Evolutionary conservation across 495 filamentous ascomycete species (phyloP).

Genomic region (Endocarpon pusillum): DNA sequence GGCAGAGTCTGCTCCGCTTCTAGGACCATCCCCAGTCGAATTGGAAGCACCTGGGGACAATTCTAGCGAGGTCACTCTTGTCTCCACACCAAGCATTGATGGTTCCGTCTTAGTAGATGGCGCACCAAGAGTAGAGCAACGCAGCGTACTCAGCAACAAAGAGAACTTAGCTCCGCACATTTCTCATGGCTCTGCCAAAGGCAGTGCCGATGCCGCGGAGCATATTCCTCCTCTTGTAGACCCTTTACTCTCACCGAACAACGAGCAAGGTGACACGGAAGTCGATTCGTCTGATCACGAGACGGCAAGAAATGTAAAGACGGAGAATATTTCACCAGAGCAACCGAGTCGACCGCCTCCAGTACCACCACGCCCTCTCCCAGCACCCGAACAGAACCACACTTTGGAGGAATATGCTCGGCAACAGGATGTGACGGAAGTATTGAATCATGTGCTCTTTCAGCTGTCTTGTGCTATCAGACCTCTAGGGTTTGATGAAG

Average conservation of each 20-base stretch:
- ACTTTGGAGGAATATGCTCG: slow-evolving; percentile 38
- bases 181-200: slow-evolving; percentile 4
- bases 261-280: too few relatives aligned
- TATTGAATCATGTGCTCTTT: slow-evolving; percentile 79
- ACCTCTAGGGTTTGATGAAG: slow-evolving; percentile 36
- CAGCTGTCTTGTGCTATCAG: slow-evolving; percentile 79
- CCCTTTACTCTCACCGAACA: too few relatives aligned
- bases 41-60: slow-evolving; percentile 16
- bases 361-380: slow-evolving; percentile 28
- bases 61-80: slow-evolving; percentile 35
- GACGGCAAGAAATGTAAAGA: slow-evolving; percentile 6
- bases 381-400: slow-evolving; percentile 19
- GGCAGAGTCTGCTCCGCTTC: too few relatives aligned
- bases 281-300: too few relatives aligned
- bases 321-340: slow-evolving; percentile 4
- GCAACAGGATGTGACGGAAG: slow-evolving; percentile 88
- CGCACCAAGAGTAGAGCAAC: slow-evolving; percentile 7
- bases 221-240: slow-evolving; percentile 6
- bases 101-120: slow-evolving; percentile 16
- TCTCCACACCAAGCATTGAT: slow-evolving; percentile 16
- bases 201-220: background rate
- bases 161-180: slow-evolving; percentile 24
- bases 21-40: slow-evolving; percentile 12
- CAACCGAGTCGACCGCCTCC: slow-evolving; percentile 24
- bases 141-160: slow-evolving; percentile 17